Evolutionary conservation across 306 rosid genomes (phyloP), one percentile per base, ranked within the genome.

Genomic region (Malus orientalis): DNA sequence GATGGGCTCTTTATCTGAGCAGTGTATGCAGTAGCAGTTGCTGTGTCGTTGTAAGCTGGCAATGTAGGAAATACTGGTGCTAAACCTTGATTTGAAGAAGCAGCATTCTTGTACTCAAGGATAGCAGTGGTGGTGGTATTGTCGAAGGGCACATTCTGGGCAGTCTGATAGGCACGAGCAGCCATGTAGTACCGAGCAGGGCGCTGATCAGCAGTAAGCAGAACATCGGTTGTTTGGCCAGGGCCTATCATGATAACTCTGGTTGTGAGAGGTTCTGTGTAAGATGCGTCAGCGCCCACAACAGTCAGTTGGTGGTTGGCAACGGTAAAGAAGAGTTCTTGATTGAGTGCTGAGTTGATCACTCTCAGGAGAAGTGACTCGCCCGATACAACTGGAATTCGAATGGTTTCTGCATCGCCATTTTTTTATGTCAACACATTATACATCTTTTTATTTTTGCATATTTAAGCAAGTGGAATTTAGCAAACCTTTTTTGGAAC

Each of bases 61-160:
- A 95, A 79, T 20, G 1, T 70, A 2, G 98, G 89, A 4, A 92
- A 44, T 58, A 85, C 71, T 60, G 97, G 96, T 63, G 78, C 72
- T 54, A 79, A 55, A 11, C 88, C 87, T 1, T 80, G 87, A 59
- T 80, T 44, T 60, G 45, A 61, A 19, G 85, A 80, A 45, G 83
- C 54, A 1, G 81, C 91, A 30, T 88, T 83, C 62, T 83, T 88
- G 86, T 95, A 95, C 74, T 89, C 90, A 4, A 95, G 97, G 78
- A 92, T 92, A 6, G 98, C 96, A 1, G 97, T 95, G 73, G 97
- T 92, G 61, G 98, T 92, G 59, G 97, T 92, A 84, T 95, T 95
- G 86, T 95, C 96, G 12, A 95, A 95, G 62, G 97, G 14, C 8
- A 91, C 93, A 32, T 92, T 94, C 84, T 73, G 81, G 11, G 93